Evolutionary conservation across 208 protist species (phyloP).

Genomic region (Porcisia hertigi): DNA sequence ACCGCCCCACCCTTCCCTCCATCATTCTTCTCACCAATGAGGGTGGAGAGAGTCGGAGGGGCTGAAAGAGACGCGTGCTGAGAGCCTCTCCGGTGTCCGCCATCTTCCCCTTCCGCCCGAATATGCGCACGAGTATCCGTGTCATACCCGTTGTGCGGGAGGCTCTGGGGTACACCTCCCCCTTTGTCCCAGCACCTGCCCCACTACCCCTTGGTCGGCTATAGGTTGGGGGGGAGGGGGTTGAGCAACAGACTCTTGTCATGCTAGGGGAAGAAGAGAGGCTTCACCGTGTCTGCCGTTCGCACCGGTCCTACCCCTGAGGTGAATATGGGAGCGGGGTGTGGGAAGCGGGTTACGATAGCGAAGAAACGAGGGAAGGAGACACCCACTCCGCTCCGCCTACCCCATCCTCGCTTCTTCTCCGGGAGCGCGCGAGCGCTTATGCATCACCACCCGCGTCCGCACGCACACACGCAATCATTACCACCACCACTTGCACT

Average conservation of each 20-base stretch:
- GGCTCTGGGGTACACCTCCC: neutral
- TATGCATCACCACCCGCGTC: neutral
- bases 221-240: too few species aligned
- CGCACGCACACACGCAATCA: neutral
- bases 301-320: neutral
- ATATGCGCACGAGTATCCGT: neutral
- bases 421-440: neutral
- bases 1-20: neutral
- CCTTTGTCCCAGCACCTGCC: neutral
- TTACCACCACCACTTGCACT: neutral
- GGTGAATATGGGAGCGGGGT: neutral
- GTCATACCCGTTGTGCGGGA: neutral
- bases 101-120: neutral
- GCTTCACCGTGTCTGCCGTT: too few species aligned
- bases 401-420: neutral
- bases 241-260: too few species aligned
- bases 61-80: neutral
- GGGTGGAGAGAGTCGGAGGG: neutral
- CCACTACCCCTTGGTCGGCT: neutral
- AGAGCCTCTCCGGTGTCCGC: neutral
- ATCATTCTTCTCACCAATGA: neutral
- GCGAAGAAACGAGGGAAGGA: neutral
- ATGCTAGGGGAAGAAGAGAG: too few species aligned
- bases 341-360: neutral
- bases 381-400: neutral